phyloP scores from a whole-genome alignment of 2,329 filamentous ascomycete species.

The Helotiales sp. region DNA sequence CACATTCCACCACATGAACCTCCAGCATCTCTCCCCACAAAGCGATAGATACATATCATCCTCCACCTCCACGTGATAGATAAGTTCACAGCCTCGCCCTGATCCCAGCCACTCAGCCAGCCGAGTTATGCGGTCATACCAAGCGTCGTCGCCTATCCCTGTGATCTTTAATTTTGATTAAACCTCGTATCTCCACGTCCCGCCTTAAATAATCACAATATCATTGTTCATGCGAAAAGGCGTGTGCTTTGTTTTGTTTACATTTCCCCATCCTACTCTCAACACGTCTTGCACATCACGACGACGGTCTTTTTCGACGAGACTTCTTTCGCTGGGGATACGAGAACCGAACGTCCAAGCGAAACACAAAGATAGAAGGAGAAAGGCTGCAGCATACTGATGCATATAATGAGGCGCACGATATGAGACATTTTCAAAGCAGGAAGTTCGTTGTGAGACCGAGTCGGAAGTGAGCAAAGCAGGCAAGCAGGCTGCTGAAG shows the following conservation, averaged over 20 bases:
- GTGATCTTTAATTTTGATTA: conserved; percentile 20
- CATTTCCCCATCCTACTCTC: conserved; percentile 10
- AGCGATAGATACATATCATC: neutral
- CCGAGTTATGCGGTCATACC: conserved; percentile 21
- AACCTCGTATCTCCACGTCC: conserved; percentile 14
- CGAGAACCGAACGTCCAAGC: neutral
- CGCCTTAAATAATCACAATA: conserved; percentile 17
- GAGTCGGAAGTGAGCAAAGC: conserved; percentile 12
- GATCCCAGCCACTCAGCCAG: conserved; percentile 9
- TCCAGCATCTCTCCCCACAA: neutral
- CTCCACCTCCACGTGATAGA: conserved; percentile 15
- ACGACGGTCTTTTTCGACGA: neutral
- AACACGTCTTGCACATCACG: neutral
- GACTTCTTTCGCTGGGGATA: neutral
- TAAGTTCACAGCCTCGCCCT: conserved; percentile 16
- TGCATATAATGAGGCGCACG: conserved; percentile 21
- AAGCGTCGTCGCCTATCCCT: neutral
- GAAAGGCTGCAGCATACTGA: neutral
- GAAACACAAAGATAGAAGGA: neutral
- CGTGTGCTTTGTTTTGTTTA: conserved; percentile 22
- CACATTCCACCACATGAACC: neutral
- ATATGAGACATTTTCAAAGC: conserved; percentile 29
- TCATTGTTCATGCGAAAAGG: conserved; percentile 10
- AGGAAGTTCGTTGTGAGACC: conserved; percentile 15
- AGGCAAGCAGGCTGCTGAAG: neutral